Base-by-base conservation (phyloP, 2,329 filamentous ascomycete species). In the Pseudofabraea citricarpa region DNA sequence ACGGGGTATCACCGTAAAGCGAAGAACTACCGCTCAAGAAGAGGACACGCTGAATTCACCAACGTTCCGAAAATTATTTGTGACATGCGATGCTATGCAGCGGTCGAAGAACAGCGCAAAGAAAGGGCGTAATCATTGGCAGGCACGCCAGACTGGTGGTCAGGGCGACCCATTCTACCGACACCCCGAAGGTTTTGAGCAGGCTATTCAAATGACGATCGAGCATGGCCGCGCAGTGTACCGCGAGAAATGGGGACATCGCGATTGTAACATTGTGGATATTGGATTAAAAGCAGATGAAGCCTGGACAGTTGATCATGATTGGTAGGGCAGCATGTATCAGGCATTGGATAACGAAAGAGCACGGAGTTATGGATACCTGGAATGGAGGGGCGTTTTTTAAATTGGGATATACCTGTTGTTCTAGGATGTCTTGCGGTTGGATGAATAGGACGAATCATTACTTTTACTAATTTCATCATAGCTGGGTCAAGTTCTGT, bases 151-250 rank as follows among this genome's bases (percentile, higher is more conserved):
- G 53, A 64, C 60, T 5, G 74, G 74, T 22, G 75, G 75, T 1
- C 41, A 65, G 19, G 73, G 71, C 12, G 75, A 79, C 54, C 74
- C 74, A 2, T 79, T 70, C 47, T 73, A 77, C 56, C 70, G 75
- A 47, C 63, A 72, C 40, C 50, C 68, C 0, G 64, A 64, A 2
- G 74, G 73, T 2, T 62, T 75, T 41, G 63, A 67, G 4, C 57
- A 62, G 36, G 68, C 62, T 1, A 65, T 75, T 44, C 63, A 67
- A 44, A 60, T 74, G 40, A 56, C 70, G 15, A 71, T 69, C 21
- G 70, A 72, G 49, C 64, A 68, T 15, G 72, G 72, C 0, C 56
- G 61, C n/a, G 60, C 64, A 46, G 59, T 70, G 49, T 53, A 6
- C 68, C 60, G 46, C 8, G 59, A 65, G 46, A 73, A 73, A 54